A percentile compares a stretch with the other conserved stretches of the same genome.
These are phyloP conservation scores for Krasilnikovozyma curviuscula DNA, from an alignment of 768 basidiomycete genomes.

Conservation along the genomic window DNA sequence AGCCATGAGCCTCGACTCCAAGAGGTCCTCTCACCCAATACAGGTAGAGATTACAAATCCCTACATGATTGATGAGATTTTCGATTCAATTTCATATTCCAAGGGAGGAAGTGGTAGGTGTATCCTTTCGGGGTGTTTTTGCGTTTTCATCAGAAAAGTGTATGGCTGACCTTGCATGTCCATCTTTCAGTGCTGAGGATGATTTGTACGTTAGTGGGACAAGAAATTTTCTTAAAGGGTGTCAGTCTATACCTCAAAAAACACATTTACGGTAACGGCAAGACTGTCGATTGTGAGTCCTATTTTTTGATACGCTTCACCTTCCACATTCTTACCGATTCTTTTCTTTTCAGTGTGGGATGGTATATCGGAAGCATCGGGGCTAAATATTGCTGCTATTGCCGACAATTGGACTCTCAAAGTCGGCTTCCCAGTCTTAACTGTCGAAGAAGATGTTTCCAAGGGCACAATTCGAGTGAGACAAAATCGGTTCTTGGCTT, in stretches of 20 bases:
- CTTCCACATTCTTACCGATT: no score
- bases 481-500: conserved; percentile 83
- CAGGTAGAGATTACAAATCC: conserved; percentile 79
- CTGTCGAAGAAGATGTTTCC: conserved; percentile 30
- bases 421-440: conserved; percentile 76
- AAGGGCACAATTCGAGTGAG: conserved; percentile 50
- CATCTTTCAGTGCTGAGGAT: conserved; percentile 85
- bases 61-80: conserved; percentile 60
- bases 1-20: conserved; percentile 68
- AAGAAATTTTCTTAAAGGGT: conserved; percentile 68
- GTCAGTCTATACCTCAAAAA: conserved; percentile 83
- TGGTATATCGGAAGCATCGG: conserved; percentile 58
- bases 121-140: no score
- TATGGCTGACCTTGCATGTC: no score
- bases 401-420: conserved; percentile 88
- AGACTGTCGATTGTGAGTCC: conserved; percentile 62
- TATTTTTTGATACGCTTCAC: no score
- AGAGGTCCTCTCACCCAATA: conserved; percentile 75
- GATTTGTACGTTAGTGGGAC: conserved; percentile 71
- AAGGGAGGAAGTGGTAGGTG: no score
- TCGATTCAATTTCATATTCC: conserved; percentile 66
- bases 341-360: no score
- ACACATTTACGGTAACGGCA: conserved; percentile 64
- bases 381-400: conserved; percentile 47
- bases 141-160: no score